Evolutionary conservation across 805 yeast species (phyloP), one percentile per base, ranked within the genome.

Genomic region (Metschnikowia colocasiae): DNA sequence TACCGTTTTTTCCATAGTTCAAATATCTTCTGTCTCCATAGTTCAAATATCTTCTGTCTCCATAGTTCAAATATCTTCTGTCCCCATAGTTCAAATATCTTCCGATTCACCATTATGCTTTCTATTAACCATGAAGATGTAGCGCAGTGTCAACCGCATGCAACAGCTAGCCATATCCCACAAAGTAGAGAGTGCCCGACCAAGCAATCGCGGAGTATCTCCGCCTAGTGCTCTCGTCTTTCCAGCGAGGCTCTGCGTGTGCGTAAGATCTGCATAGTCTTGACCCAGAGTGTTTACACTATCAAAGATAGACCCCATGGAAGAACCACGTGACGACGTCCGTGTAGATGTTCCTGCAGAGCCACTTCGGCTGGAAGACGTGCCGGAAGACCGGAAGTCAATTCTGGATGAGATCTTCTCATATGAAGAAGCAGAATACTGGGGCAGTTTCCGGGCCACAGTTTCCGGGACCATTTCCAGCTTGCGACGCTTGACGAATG

Each of bases 301-400:
- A 34, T 66, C 70, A 51, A 67, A 61, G 10, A 67, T 54, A 9
- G 62, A 58, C 6, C 70, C 68, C 9, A 67, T 52, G 3, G 69
- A 63, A 23, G 61, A 58, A n/a, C 69, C 68, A n/a, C 71, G 56
- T 1, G 56, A 48, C 6, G 58, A 49, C 2, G 60, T 48, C 23
- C 53, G 47, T n/a, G 52, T 45, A 20, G 48, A 47, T 19, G 52
- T 39, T 9, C 55, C 55, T 5, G 59, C 51, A 3, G 56, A 49
- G 22, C 45, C 49, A 20, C 46, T 41, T 26, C 54, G 25, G 46
- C 56, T 50, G 20, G 44, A 18, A 19, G 22, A 37, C 10, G 6
- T 9, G 6, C 13, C 37, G n/a, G 30, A 37, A 22, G 27, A 37
- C 42, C 37, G 8, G 27, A 22, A 13, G 30, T 15, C 34, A 39